phyloP scores from a whole-genome alignment of 192 early-diverging fungal genomes.

The Mortierella claussenii region DNA sequence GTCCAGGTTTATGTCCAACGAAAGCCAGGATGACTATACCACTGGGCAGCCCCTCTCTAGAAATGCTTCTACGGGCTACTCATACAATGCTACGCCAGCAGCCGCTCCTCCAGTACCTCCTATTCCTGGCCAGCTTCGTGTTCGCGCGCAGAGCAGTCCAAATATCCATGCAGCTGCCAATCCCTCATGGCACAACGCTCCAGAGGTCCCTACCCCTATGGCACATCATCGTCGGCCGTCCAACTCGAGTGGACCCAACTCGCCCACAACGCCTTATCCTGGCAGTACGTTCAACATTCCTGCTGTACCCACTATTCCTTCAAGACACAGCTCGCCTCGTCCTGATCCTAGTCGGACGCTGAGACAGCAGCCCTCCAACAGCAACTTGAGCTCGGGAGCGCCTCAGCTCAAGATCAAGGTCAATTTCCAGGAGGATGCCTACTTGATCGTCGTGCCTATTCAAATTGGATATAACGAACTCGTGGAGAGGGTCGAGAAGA shows the following conservation, averaged over 20 bases:
- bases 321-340: slow-evolving; percentile 36
- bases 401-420: slow-evolving; percentile 86
- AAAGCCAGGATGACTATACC: slow-evolving; percentile 45
- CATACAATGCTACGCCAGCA: slow-evolving; percentile 28
- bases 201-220: slow-evolving; percentile 39
- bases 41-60: slow-evolving; percentile 45
- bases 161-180: slow-evolving; percentile 62
- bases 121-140: slow-evolving; percentile 53
- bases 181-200: slow-evolving; percentile 47
- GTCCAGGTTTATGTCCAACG: slow-evolving; percentile 62
- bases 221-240: slow-evolving; percentile 36
- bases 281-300: slow-evolving; percentile 28
- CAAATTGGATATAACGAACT: slow-evolving; percentile 82
- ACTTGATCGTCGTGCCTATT: slow-evolving; percentile 86
- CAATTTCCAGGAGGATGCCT: slow-evolving; percentile 89
- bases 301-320: slow-evolving; percentile 35
- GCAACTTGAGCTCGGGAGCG: slow-evolving; percentile 48
- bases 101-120: slow-evolving; percentile 46
- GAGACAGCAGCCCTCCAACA: slow-evolving; percentile 47
- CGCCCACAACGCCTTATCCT: slow-evolving; percentile 28
- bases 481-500: slow-evolving; percentile 85
- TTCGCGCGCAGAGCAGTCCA: slow-evolving; percentile 67
- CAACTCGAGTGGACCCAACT: slow-evolving; percentile 50
- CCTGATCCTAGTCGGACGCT: slow-evolving; percentile 37
- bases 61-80: slow-evolving; percentile 51